phyloP scores from a whole-genome alignment of 2,329 filamentous ascomycete species.

The Penicillium sclerotigenum region DNA sequence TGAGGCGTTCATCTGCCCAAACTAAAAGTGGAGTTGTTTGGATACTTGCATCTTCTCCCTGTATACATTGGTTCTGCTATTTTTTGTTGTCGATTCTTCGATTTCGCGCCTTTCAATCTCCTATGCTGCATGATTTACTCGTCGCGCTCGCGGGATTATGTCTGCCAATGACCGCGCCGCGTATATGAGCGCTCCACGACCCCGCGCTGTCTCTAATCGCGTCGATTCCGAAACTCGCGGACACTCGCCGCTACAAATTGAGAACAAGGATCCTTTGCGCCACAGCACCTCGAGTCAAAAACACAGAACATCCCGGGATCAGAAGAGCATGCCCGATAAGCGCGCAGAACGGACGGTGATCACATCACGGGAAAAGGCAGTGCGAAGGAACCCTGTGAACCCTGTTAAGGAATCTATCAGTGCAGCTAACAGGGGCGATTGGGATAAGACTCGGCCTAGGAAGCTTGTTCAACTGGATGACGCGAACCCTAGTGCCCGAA shows the following conservation, averaged over 20 bases:
- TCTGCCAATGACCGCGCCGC: slow-evolving; percentile 41
- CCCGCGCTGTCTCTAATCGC: slow-evolving; percentile 43
- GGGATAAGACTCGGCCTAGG: slow-evolving; percentile 34
- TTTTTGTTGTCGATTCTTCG: neutral
- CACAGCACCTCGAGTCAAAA: slow-evolving; percentile 33
- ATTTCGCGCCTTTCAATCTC: neutral
- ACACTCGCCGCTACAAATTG: slow-evolving; percentile 31
- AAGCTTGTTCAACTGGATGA: slow-evolving; percentile 24
- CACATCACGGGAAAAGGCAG: slow-evolving; percentile 61
- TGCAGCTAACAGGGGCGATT: slow-evolving; percentile 34
- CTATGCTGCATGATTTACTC: slow-evolving; percentile 24
- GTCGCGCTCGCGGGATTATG: slow-evolving; percentile 32
- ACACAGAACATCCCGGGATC: slow-evolving; percentile 33
- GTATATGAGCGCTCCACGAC: slow-evolving; percentile 39
- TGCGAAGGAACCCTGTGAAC: slow-evolving; percentile 61
- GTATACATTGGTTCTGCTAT: slow-evolving; percentile 1
- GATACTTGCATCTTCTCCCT: slow-evolving; percentile 10
- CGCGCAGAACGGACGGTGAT: slow-evolving; percentile 47
- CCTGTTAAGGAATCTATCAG: slow-evolving; percentile 47
- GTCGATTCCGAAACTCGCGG: slow-evolving; percentile 34
- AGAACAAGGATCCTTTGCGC: slow-evolving; percentile 33
- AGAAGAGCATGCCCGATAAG: slow-evolving; percentile 38
- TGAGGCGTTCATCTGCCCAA: slow-evolving; percentile 16
- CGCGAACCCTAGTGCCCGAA: slow-evolving; percentile 26
- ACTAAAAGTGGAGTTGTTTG: slow-evolving; percentile 15